phyloP scores from a whole-genome alignment of 2,329 filamentous ascomycete genomes.

The Ceratocystis destructans region DNA sequence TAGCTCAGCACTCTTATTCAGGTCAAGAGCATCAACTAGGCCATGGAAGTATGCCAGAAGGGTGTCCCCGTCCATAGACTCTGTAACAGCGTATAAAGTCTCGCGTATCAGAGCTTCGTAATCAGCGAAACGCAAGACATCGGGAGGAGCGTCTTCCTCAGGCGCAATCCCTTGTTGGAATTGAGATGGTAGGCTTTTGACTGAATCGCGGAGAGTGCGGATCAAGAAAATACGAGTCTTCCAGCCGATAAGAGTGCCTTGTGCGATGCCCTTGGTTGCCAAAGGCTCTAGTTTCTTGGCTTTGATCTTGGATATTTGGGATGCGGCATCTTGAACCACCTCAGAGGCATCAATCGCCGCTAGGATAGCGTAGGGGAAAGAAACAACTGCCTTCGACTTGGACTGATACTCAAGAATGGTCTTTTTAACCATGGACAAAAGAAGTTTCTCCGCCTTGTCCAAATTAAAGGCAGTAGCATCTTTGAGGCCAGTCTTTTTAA shows the following conservation, averaged over 20 bases:
- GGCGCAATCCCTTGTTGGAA: neutral
- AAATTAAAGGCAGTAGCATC: conserved; percentile 21
- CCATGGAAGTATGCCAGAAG: conserved; percentile 30
- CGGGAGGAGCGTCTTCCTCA: conserved; percentile 3
- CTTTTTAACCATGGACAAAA: conserved; percentile 16
- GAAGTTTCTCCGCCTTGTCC: conserved; percentile 19
- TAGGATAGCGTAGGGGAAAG: conserved; percentile 18
- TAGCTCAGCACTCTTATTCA: conserved; percentile 26
- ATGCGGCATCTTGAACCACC: conserved; percentile 8
- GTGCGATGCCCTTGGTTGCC: conserved; percentile 26
- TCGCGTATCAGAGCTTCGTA: conserved; percentile 26
- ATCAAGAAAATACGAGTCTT: conserved; percentile 33
- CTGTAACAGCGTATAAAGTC: conserved; percentile 26
- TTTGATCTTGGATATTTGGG: conserved; percentile 20
- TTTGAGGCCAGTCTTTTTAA: conserved; percentile 23
- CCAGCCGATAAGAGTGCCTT: conserved; percentile 33
- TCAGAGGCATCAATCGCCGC: conserved; percentile 18
- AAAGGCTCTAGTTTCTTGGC: conserved; percentile 28
- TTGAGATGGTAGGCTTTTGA: conserved; percentile 4
- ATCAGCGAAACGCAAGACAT: conserved; percentile 8
- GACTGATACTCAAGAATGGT: conserved; percentile 18
- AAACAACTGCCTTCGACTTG: neutral
- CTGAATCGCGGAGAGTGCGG: conserved; percentile 13
- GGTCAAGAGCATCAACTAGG: conserved; percentile 27
- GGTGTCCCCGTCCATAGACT: conserved; percentile 24